These are phyloP conservation scores for Sporothrix curviconia DNA, from an alignment of 2,329 filamentous ascomycete species.

Conservation along the genomic window DNA sequence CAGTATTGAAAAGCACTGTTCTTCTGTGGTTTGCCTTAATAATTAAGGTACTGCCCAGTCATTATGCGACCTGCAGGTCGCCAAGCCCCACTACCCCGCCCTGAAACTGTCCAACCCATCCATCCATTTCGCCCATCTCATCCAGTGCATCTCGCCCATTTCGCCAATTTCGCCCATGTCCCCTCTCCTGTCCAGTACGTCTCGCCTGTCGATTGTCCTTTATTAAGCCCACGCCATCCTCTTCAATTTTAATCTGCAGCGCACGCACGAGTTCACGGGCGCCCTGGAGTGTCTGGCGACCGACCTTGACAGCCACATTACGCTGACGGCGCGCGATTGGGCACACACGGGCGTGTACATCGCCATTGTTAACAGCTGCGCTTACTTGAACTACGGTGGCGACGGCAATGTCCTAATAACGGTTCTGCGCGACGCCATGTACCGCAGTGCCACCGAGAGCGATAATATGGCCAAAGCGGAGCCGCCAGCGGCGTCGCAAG, in stretches of 20 bases:
- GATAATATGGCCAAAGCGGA: neutral
- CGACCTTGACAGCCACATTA: slow-evolving; percentile 52
- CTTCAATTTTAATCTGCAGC: slow-evolving; percentile 37
- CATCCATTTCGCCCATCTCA: too few species aligned
- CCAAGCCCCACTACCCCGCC: too few species aligned
- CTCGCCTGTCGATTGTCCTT: slow-evolving; percentile 50
- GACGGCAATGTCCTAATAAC: slow-evolving; percentile 42
- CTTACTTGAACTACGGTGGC: slow-evolving; percentile 47
- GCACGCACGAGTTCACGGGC: neutral
- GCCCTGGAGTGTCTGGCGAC: slow-evolving; percentile 44
- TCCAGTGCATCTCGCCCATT: too few species aligned
- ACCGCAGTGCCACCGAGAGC: slow-evolving; percentile 17
- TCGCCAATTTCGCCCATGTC: too few species aligned
- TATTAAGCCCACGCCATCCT: slow-evolving; percentile 60
- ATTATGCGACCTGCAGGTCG: too few species aligned
- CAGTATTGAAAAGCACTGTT: too few species aligned
- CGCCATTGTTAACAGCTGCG: slow-evolving; percentile 48
- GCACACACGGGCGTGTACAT: slow-evolving; percentile 48
- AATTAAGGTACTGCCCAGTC: too few species aligned
- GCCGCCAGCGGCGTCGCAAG: neutral
- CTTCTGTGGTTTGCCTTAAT: too few species aligned
- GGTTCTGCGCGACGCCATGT: slow-evolving; percentile 13
- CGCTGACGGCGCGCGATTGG: slow-evolving; percentile 44
- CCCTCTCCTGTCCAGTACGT: too few species aligned
- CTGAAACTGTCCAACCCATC: too few species aligned